A percentile compares a stretch with the other conserved stretches of the same genome.
Conservation (phyloP, 805 yeast genomes). For the Saccharomycopsis oosterbeekiorum region DNA sequence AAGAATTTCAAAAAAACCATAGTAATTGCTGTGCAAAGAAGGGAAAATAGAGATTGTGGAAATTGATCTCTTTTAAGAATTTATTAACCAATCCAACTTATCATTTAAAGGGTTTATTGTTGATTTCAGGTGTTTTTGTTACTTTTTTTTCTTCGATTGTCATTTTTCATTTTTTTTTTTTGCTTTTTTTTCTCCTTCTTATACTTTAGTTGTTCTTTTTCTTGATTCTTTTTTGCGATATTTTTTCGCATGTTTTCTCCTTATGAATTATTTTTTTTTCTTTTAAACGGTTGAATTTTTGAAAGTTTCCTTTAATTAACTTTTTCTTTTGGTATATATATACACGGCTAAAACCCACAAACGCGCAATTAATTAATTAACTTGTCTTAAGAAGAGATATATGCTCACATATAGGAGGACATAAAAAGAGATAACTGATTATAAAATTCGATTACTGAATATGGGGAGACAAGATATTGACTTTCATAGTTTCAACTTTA, state of each 20-base stretch:
- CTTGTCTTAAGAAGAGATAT: no score
- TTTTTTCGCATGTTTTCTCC: neutral
- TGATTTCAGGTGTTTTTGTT: no score
- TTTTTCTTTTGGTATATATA: neutral
- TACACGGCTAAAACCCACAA: neutral
- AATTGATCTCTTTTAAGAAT: neutral
- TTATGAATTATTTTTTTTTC: neutral
- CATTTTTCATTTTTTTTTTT: neutral
- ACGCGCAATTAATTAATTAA: no score
- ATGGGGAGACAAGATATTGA: no score
- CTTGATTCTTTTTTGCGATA: neutral
- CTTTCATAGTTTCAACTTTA: no score
- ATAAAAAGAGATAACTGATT: no score
- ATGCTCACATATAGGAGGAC: no score
- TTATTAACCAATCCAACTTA: no score
- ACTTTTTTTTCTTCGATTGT: neutral
- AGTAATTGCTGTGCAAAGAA: neutral
- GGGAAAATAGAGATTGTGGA: neutral
- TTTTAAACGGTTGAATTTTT: neutral
- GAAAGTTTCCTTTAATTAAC: neutral
- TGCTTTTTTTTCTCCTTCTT: neutral
- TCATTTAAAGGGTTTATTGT: no score
- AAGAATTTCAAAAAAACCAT: neutral
- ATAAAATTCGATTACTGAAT: no score
- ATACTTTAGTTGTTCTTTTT: neutral